phyloP scores from a whole-genome alignment of 2,329 filamentous ascomycete species.

The Colletotrichum coccodes region DNA sequence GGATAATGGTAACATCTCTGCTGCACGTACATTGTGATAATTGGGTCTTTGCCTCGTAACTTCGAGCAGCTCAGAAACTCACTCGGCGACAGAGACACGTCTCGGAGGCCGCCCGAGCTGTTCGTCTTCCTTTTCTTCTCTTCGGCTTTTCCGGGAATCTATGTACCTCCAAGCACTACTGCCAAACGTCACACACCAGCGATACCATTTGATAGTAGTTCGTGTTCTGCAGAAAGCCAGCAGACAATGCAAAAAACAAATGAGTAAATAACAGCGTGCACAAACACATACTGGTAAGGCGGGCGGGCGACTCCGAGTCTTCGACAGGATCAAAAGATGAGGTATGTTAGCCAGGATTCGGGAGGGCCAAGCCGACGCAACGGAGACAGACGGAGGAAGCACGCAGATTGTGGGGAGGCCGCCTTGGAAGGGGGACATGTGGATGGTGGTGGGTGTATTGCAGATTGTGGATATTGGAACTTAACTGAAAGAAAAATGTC shows the following conservation, averaged over 20 bases:
- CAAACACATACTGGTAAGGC: background rate
- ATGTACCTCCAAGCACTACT: background rate
- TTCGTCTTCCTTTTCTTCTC: background rate
- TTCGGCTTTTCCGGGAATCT: background rate
- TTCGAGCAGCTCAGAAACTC: background rate
- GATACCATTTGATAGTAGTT: background rate
- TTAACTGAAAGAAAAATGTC: background rate
- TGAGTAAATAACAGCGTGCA: background rate
- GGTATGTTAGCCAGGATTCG: conserved; percentile 27
- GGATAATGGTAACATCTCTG: background rate
- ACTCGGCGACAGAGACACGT: background rate
- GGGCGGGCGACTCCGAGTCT: background rate
- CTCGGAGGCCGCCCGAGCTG: conserved; percentile 26
- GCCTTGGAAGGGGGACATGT: background rate
- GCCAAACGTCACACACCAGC: background rate
- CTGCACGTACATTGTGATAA: background rate
- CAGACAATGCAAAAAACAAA: background rate
- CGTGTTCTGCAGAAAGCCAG: background rate
- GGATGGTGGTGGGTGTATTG: too few species aligned
- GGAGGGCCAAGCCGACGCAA: conserved; percentile 26
- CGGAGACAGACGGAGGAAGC: conserved; percentile 25
- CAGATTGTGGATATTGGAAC: background rate
- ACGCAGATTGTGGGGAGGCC: conserved; percentile 21
- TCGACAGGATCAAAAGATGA: background rate
- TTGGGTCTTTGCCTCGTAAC: background rate